These are phyloP conservation scores for Hippophae rhamnoides DNA, from an alignment of 306 rosid genomes.

Conservation along the genomic window DNA sequence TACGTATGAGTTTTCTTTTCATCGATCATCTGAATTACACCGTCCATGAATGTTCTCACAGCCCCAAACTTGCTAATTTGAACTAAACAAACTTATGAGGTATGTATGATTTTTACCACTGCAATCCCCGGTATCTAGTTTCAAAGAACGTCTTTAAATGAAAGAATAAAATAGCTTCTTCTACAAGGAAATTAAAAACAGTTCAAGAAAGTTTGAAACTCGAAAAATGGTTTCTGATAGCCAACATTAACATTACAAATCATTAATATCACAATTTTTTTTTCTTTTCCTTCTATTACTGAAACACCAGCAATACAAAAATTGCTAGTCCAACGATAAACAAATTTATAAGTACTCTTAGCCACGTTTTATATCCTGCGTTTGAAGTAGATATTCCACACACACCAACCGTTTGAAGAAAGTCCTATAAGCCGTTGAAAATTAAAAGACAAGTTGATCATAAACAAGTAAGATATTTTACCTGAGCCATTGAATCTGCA, in stretches of 20 bases:
- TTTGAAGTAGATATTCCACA: not conserved
- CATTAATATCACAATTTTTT: no score
- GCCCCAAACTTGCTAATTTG: not conserved
- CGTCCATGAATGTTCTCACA: not conserved
- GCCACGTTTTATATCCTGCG: not conserved
- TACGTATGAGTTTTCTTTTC: not conserved
- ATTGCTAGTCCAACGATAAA: no score
- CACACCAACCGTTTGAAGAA: slow-evolving; percentile 31
- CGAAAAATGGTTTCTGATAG: no score
- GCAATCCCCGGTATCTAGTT: not conserved
- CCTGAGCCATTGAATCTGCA: slow-evolving; percentile 59
- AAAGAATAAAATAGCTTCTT: no score
- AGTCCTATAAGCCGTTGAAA: slow-evolving; percentile 11
- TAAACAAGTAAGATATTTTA: slow-evolving; percentile 10
- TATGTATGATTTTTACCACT: not conserved
- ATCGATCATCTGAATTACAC: not conserved
- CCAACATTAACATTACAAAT: no score
- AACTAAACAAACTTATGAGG: not conserved
- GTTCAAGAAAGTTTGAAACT: no score
- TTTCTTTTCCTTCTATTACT: no score
- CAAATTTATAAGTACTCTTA: not conserved
- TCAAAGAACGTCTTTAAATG: not conserved
- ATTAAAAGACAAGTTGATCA: not conserved
- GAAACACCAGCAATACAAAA: no score
- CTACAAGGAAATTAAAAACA: no score